Conservation (phyloP, 805 yeast genomes). For the Starmera quercuum region DNA sequence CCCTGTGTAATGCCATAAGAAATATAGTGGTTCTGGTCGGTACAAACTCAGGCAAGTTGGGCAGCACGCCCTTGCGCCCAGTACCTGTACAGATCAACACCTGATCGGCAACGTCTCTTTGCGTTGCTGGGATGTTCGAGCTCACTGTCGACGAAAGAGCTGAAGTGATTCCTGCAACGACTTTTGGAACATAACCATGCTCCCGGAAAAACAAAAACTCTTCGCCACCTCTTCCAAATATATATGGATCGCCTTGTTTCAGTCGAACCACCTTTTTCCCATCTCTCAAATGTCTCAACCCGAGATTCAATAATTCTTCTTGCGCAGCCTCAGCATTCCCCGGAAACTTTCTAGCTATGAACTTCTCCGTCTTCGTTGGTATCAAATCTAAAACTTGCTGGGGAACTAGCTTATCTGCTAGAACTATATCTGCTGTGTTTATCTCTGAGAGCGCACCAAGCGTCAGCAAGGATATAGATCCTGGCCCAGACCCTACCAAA, state of each 20-base stretch:
- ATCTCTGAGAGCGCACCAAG: conserved; percentile 80
- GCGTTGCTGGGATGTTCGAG: conserved; percentile 84
- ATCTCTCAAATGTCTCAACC: conserved; percentile 50
- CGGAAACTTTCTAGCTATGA: conserved; percentile 90
- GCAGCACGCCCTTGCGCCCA: conserved; percentile 79
- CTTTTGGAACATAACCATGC: conserved; percentile 65
- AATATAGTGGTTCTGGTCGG: conserved; percentile 74
- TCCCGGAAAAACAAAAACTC: conserved; percentile 63
- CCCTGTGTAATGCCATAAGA: conserved; percentile 82
- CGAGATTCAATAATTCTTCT: conserved; percentile 68
- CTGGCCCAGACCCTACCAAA: conserved; percentile 94
- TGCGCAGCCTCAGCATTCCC: conserved; percentile 96
- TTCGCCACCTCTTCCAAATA: conserved; percentile 95
- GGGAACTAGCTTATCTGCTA: conserved; percentile 92
- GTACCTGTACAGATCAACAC: conserved; percentile 92
- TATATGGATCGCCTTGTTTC: conserved; percentile 96
- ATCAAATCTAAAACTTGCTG: conserved; percentile 75
- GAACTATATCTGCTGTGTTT: conserved; percentile 69
- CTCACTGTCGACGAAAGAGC: conserved; percentile 83
- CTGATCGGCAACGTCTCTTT: conserved; percentile 87
- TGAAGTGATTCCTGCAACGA: conserved; percentile 84
- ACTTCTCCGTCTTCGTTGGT: conserved; percentile 67
- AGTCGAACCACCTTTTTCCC: conserved; percentile 81
- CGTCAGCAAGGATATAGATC: conserved; percentile 74
- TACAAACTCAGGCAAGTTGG: conserved; percentile 69